Evolutionary conservation across 2,329 filamentous ascomycete genomes (phyloP), one percentile per base, ranked within the genome.

Genomic region (Colletotrichum cuscutae): DNA sequence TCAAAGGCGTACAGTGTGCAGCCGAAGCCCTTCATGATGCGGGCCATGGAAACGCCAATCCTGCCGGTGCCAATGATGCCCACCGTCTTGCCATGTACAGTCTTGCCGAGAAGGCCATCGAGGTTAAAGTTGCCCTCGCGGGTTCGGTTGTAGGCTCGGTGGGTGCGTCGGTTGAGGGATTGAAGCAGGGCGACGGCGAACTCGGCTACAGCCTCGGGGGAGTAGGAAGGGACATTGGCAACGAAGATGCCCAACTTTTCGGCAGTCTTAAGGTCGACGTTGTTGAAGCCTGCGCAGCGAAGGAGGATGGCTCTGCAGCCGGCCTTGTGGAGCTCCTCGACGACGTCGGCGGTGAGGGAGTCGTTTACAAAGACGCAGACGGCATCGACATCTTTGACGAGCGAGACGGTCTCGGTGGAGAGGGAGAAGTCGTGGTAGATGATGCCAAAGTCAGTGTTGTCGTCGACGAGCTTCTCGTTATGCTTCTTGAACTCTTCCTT

Each of bases 361-460:
- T 93, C 91, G 80, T 93, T 93, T 78, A 93, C 91, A 76, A 93
- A 93, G 76, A 89, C 88, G 81, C 91, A 93, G 61, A 93, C 85
- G 68, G 90, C 91, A 54, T 87, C 82, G 71, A 86, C 84, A 46
- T 84, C 86, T 52, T 73, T 75, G 9, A 75, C 71, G 7, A 93
- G 85, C 1, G 86, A 76, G 2, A 86, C 89, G 0, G 91, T 93
- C 58, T 90, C 86, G 32, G 83, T 75, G 53, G 82, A 85, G 11
- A 93, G 86, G 3, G 88, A 77, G 71, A 91, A 89, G 58, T 90
- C 86, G 80, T 92, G 89, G 80, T 88, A 92, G 69, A 83, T 78
- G 65, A 92, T 81, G 12, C 89, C 84, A 75, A 89, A 81, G 63
- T 82, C 78, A 46, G 78, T 77, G 28, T 77, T 77, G 32, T 78